Evolutionary conservation across 2,329 filamentous ascomycete genomes (phyloP).

Genomic region (Onygenales sp.): DNA sequence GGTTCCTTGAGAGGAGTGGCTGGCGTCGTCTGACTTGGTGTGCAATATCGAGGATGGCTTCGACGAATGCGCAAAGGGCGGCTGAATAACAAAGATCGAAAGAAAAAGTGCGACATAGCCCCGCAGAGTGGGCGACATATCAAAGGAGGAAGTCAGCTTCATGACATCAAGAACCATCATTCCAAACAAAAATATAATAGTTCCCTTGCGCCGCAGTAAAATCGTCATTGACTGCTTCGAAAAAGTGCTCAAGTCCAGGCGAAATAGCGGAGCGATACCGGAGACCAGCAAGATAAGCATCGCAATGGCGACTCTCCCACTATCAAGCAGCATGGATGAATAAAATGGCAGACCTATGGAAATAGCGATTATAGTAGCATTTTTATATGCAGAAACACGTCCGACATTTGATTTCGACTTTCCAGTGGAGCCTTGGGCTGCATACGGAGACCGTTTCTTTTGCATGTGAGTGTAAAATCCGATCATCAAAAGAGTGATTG

Average conservation of each 20-base stretch:
- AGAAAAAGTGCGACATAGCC: constrained; percentile 8
- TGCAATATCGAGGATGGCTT: background rate
- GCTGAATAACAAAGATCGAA: constrained; percentile 41
- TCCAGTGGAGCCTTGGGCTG: background rate
- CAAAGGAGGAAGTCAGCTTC: background rate
- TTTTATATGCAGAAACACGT: constrained; percentile 9
- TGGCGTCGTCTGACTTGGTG: background rate
- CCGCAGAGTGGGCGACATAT: background rate
- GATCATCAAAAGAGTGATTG: constrained; percentile 23
- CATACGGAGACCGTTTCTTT: background rate
- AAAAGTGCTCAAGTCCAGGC: background rate
- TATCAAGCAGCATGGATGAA: constrained; percentile 46
- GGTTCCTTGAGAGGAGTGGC: background rate
- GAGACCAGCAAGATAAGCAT: constrained; percentile 29
- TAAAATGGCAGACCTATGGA: constrained; percentile 46
- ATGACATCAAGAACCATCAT: constrained; percentile 5
- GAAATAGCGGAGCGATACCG: constrained; percentile 6
- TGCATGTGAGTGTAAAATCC: constrained; percentile 11
- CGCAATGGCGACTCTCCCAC: constrained; percentile 43
- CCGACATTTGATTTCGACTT: constrained; percentile 13
- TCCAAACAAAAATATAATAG: constrained; percentile 2
- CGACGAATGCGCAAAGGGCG: constrained; percentile 27
- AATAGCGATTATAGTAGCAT: constrained; percentile 25
- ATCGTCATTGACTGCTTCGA: background rate
- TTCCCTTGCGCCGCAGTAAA: constrained; percentile 5